phyloP scores from a whole-genome alignment of 1,284 basidiomycete genomes.

The Ganoderma meredithae region DNA sequence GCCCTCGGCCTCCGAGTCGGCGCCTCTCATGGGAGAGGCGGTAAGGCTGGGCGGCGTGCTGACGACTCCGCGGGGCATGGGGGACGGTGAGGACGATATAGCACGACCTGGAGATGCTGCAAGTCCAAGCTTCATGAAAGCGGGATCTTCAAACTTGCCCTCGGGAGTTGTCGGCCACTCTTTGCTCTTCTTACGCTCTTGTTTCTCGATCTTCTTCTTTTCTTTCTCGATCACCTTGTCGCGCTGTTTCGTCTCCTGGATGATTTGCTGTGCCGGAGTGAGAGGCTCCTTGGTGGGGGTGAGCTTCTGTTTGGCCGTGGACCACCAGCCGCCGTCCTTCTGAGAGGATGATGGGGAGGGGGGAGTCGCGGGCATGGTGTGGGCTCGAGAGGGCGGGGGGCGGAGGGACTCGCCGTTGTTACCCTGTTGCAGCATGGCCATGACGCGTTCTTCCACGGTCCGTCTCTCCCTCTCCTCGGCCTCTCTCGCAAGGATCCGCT shows the following conservation, averaged over 20 bases:
- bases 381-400: constrained; percentile 61
- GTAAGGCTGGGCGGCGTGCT: constrained; percentile 65
- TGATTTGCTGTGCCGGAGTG: constrained; percentile 82
- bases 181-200: constrained; percentile 40
- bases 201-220: constrained; percentile 52
- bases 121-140: constrained; percentile 61
- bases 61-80: constrained; percentile 50
- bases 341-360: constrained; percentile 68
- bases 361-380: constrained; percentile 55
- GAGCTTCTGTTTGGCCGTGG: constrained; percentile 71
- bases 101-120: constrained; percentile 46
- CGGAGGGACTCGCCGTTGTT: constrained; percentile 45
- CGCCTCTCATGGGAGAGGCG: constrained; percentile 60
- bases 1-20: constrained; percentile 45
- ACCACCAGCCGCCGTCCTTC: constrained; percentile 74
- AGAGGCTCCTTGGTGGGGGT: constrained; percentile 79
- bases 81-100: constrained; percentile 61
- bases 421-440: constrained; percentile 65
- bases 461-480: constrained; percentile 63
- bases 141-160: constrained; percentile 61
- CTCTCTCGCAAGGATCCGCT: constrained; percentile 73
- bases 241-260: constrained; percentile 71
- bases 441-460: constrained; percentile 73
- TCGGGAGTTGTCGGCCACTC: constrained; percentile 63
- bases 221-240: constrained; percentile 63